Evolutionary conservation across 768 basidiomycete species (phyloP).

Genomic region (Lactifluus volemus): DNA sequence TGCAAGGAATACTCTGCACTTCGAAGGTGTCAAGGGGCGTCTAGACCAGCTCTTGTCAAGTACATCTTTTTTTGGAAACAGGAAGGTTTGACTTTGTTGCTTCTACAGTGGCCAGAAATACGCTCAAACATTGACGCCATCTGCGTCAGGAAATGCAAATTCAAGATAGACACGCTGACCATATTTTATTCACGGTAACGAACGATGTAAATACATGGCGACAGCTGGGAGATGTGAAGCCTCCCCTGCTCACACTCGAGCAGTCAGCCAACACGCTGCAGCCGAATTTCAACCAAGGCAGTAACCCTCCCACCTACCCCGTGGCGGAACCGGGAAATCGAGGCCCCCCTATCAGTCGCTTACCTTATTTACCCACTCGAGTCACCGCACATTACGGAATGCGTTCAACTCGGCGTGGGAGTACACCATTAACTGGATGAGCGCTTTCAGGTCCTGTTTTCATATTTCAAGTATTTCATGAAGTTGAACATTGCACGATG

Average conservation of each 20-base stretch:
- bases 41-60: no score
- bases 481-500: conserved; percentile 14
- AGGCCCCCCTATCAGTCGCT: conserved; percentile 2
- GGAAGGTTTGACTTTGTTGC: not conserved
- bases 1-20: no score
- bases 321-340: no score
- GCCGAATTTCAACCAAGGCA: not conserved
- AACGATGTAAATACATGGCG: conserved; percentile 1
- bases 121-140: no score
- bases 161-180: not conserved
- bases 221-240: not conserved
- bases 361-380: conserved; percentile 10
- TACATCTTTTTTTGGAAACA: not conserved
- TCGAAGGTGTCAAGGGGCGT: no score
- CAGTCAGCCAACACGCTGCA: conserved; percentile 8
- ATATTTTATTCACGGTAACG: not conserved
- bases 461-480: conserved; percentile 14
- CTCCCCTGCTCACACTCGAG: conserved; percentile 6
- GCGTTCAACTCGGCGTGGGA: not conserved
- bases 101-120: not conserved
- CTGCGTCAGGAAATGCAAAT: no score
- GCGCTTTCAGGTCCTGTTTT: conserved; percentile 10
- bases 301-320: not conserved
- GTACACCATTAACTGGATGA: not conserved
- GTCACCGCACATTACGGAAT: not conserved